A percentile compares a stretch with the other conserved stretches of the same genome.
These are phyloP conservation scores for Azolla pinnata DNA, from an alignment of 75 land plant genomes.

Conservation along the genomic window DNA sequence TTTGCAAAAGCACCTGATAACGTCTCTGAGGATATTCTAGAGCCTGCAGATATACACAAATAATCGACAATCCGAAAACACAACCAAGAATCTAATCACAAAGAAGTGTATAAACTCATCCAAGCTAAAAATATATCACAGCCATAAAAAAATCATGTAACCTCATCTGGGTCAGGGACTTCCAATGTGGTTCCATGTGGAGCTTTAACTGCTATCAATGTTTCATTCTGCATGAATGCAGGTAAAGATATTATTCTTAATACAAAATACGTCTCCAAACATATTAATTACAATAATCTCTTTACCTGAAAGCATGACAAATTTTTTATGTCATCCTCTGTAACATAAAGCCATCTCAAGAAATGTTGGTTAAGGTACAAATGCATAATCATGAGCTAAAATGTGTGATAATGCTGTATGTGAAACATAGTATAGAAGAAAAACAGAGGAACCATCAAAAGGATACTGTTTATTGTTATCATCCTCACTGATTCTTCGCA, in stretches of 20 bases:
- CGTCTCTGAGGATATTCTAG: conserved; percentile 43
- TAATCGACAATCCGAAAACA: too few species aligned
- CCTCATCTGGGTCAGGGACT: conserved; percentile 92
- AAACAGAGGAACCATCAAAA: too few species aligned
- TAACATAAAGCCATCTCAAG: conserved; percentile 64
- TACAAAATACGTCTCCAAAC: not conserved
- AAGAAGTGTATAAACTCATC: not conserved
- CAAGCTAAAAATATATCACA: not conserved
- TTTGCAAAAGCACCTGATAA: conserved; percentile 57
- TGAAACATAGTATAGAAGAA: not conserved
- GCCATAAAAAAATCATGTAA: conserved; percentile 11
- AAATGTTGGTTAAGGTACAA: conserved; percentile 1
- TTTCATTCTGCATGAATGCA: conserved; percentile 41
- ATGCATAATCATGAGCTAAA: not conserved
- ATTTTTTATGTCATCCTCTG: conserved; percentile 60
- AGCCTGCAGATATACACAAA: conserved; percentile 29
- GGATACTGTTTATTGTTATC: conserved; percentile 52
- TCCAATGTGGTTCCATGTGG: conserved; percentile 74
- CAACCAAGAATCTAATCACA: not conserved
- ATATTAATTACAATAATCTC: not conserved
- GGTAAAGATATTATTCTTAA: not conserved
- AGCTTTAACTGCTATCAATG: conserved; percentile 72
- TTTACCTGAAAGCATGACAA: conserved; percentile 71
- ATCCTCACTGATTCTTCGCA: conserved; percentile 41
- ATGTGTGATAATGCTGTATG: conserved; percentile 1